phyloP scores from a whole-genome alignment of 2,329 filamentous ascomycete species.

The Fusarium pseudocircinatum region DNA sequence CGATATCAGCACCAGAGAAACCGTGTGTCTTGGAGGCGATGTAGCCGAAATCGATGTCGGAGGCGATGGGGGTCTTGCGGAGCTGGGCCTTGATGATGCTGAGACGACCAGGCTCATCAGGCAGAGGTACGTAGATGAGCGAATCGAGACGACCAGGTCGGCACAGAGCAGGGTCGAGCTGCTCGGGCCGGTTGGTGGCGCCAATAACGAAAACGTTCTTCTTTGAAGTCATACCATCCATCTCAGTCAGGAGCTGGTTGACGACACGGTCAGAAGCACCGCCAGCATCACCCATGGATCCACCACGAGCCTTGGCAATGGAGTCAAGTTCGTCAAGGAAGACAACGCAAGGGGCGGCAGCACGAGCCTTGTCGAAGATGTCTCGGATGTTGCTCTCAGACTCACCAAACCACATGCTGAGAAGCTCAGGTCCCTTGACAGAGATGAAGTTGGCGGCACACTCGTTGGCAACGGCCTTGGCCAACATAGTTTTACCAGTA shows the following conservation, averaged over 20 bases:
- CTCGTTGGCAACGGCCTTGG: constrained; percentile 99
- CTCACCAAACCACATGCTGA: constrained; percentile 99
- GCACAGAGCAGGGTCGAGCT: constrained; percentile 97
- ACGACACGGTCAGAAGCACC: constrained; percentile 99
- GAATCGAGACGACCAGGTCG: constrained; percentile 99
- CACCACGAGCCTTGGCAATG: constrained; percentile 98
- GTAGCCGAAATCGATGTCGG: constrained; percentile 87
- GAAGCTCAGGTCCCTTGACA: constrained; percentile 96
- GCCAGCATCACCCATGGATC: constrained; percentile 93
- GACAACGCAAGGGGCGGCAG: constrained; percentile 96
- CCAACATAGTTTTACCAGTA: constrained; percentile 99
- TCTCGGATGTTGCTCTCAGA: constrained; percentile 99
- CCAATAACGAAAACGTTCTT: constrained; percentile 99
- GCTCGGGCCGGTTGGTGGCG: constrained; percentile 97
- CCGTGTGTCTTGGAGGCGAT: constrained; percentile 98
- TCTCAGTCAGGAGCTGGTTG: constrained; percentile 99
- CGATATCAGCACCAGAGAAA: constrained; percentile 99
- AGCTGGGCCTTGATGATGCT: constrained; percentile 95
- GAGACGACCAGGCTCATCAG: constrained; percentile 88
- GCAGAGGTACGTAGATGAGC: constrained; percentile 96
- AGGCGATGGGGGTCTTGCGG: constrained; percentile 93
- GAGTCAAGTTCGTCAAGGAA: constrained; percentile 99
- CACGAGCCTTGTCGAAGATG: constrained; percentile 99
- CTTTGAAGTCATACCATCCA: constrained; percentile 99
- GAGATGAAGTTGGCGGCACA: constrained; percentile 99